These are phyloP conservation scores for Ogataea pini DNA, from an alignment of 805 yeast genomes.

Conservation along the genomic window DNA sequence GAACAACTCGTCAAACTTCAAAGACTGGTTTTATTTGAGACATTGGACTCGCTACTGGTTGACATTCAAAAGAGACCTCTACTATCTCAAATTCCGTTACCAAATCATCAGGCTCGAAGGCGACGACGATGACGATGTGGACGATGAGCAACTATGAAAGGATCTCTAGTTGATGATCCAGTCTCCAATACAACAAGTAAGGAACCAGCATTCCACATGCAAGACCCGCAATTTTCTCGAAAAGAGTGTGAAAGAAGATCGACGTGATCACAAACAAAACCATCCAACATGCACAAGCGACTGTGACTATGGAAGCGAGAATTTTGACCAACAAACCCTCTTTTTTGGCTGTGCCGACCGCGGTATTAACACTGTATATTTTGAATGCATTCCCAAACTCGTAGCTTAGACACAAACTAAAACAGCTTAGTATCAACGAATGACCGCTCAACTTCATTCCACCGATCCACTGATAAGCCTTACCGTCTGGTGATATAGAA, in stretches of 20 bases:
- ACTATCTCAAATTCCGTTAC: slow-evolving; percentile 13
- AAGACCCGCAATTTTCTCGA: slow-evolving; percentile 48
- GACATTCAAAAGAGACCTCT: slow-evolving; percentile 7
- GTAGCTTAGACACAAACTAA: slow-evolving; percentile 31
- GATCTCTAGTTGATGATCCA: slow-evolving; percentile 12
- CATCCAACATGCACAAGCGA: slow-evolving; percentile 38
- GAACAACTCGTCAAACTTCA: slow-evolving; percentile 7
- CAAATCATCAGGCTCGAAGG: slow-evolving; percentile 8
- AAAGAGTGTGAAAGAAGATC: slow-evolving; percentile 49
- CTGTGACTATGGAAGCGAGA: neutral
- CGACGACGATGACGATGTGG: slow-evolving; percentile 6
- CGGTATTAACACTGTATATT: slow-evolving; percentile 11
- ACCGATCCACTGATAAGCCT: slow-evolving; percentile 35
- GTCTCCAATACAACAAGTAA: slow-evolving; percentile 26
- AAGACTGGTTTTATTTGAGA: slow-evolving; percentile 13
- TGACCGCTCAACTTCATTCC: slow-evolving; percentile 49
- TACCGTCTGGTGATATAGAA: slow-evolving; percentile 12
- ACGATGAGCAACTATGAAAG: slow-evolving; percentile 9
- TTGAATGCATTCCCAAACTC: slow-evolving; percentile 24
- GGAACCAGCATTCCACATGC: slow-evolving; percentile 40
- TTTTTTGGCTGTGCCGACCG: neutral
- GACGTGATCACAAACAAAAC: slow-evolving; percentile 44
- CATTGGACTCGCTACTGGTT: slow-evolving; percentile 18
- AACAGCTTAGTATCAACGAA: slow-evolving; percentile 37
- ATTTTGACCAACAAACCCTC: neutral